Percentiles rank a stretch among this genome's conserved stretches.
These are phyloP conservation scores for Coniosporium apollinis DNA, from an alignment of 495 filamentous ascomycete genomes.

Conservation along the genomic window DNA sequence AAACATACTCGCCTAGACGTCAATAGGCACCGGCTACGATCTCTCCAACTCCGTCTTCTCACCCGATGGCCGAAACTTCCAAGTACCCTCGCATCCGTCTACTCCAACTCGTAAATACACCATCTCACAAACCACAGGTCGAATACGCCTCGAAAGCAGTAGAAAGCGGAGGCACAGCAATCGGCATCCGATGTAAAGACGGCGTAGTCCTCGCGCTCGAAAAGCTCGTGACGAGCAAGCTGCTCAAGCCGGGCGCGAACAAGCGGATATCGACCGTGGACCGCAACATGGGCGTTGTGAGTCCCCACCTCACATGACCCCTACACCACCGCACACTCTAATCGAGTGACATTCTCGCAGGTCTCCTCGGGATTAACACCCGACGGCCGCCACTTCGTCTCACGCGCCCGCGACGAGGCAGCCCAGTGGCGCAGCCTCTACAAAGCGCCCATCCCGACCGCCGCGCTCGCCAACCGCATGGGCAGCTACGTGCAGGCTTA, in stretches of 20 bases:
- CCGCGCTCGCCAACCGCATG: conserved; percentile 74
- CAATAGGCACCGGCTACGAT: conserved; percentile 98
- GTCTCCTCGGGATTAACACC: conserved; percentile 86
- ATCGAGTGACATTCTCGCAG: conserved; percentile 27
- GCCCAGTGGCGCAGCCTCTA: conserved; percentile 71
- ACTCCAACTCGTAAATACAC: conserved; percentile 1
- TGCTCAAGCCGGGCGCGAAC: conserved; percentile 84
- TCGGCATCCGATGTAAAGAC: conserved; percentile 94
- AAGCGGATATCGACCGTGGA: conserved; percentile 93
- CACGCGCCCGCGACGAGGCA: conserved; percentile 86
- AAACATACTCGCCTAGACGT: conserved; percentile 52
- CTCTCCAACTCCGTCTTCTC: conserved; percentile 98
- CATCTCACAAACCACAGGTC: conserved; percentile 33
- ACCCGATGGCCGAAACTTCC: conserved; percentile 96
- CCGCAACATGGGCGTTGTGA: conserved; percentile 63
- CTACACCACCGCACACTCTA: not conserved
- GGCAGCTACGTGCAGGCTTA: conserved; percentile 93
- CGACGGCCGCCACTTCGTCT: conserved; percentile 88
- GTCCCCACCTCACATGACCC: not conserved
- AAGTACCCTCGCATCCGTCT: conserved; percentile 31
- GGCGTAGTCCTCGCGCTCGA: conserved; percentile 92
- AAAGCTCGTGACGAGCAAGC: conserved; percentile 89
- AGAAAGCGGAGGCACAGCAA: conserved; percentile 90
- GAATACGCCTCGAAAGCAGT: conserved; percentile 98
- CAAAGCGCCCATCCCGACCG: conserved; percentile 78